Percentiles rank a stretch among this genome's conserved stretches.
Evolutionary conservation across 306 rosid species (phyloP).

Genomic region (Chamaecrista fasciculata): DNA sequence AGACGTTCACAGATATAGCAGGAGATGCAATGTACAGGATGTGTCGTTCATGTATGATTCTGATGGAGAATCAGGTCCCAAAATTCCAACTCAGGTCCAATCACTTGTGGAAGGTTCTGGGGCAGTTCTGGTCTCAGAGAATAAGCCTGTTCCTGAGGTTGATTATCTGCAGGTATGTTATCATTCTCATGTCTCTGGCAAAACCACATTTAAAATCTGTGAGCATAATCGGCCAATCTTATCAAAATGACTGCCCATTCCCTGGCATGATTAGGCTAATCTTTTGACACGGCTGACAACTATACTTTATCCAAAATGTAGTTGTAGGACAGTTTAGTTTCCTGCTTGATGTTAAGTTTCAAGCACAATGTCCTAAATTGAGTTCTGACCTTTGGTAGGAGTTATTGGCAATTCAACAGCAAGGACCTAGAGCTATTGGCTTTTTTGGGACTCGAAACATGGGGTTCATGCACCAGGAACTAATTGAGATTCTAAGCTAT

Average conservation of each 20-base stretch:
- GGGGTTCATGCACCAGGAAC: conserved; percentile 99
- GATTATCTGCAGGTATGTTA: conserved; percentile 85
- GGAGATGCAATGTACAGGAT: conserved; percentile 32
- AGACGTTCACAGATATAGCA: conserved; percentile 21
- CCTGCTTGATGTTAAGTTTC: conserved; percentile 14
- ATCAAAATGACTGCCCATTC: too few species aligned
- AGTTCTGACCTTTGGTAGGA: conserved; percentile 50
- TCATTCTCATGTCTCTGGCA: conserved; percentile 13
- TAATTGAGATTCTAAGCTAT: conserved; percentile 96
- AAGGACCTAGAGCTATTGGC: conserved; percentile 96
- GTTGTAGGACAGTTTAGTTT: not conserved
- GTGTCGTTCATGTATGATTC: conserved; percentile 52
- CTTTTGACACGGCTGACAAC: not conserved
- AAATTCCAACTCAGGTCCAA: conserved; percentile 82
- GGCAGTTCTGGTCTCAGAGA: conserved; percentile 52
- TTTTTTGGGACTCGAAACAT: conserved; percentile 95
- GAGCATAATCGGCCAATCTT: not conserved
- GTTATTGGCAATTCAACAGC: conserved; percentile 95
- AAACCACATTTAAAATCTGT: not conserved
- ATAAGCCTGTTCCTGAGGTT: conserved; percentile 72
- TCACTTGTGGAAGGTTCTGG: conserved; percentile 79
- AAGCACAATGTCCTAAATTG: not conserved
- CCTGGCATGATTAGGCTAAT: not conserved
- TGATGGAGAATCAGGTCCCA: conserved; percentile 59
- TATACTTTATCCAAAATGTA: conserved; percentile 2